Conservation (phyloP, 2,329 filamentous ascomycete genomes). For the Aureobasidium sp. region DNA sequence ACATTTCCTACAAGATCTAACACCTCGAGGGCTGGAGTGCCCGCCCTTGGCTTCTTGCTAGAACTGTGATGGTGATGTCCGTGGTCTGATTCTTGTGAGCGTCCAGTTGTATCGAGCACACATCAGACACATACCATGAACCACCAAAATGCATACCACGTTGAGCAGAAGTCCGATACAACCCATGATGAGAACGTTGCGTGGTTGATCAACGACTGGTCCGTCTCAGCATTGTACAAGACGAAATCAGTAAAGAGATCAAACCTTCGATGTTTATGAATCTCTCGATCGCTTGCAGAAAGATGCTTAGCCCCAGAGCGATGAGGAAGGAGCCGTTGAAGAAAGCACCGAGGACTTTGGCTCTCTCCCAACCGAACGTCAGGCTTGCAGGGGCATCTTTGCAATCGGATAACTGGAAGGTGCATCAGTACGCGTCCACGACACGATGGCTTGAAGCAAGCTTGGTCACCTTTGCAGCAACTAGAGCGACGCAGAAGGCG, state of each 20-base stretch:
- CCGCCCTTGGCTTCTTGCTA: background rate
- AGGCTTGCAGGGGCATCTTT: conserved; percentile 49
- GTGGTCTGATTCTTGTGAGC: conserved; percentile 2
- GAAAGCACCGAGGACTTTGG: conserved; percentile 65
- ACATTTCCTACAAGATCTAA: background rate
- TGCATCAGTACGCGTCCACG: conserved; percentile 11
- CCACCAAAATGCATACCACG: conserved; percentile 54
- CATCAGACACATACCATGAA: conserved; percentile 26
- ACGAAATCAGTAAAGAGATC: conserved; percentile 31
- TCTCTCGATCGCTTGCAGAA: conserved; percentile 64
- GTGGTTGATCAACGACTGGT: conserved; percentile 54
- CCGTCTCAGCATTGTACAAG: conserved; percentile 15
- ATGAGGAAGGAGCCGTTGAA: conserved; percentile 73
- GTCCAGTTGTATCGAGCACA: background rate
- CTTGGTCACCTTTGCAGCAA: conserved; percentile 48
- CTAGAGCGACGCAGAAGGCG: conserved; percentile 58
- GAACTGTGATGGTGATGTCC: conserved; percentile 3
- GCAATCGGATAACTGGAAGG: conserved; percentile 44
- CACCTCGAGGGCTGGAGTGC: background rate
- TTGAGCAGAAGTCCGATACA: conserved; percentile 60
- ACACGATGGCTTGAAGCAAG: conserved; percentile 9
- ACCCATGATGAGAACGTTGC: conserved; percentile 61
- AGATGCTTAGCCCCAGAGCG: conserved; percentile 62
- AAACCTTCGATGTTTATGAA: conserved; percentile 45
- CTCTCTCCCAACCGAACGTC: conserved; percentile 68